Conservation (phyloP, 192 early-diverging fungal species). For the Gaertneriomyces semiglobifer region DNA sequence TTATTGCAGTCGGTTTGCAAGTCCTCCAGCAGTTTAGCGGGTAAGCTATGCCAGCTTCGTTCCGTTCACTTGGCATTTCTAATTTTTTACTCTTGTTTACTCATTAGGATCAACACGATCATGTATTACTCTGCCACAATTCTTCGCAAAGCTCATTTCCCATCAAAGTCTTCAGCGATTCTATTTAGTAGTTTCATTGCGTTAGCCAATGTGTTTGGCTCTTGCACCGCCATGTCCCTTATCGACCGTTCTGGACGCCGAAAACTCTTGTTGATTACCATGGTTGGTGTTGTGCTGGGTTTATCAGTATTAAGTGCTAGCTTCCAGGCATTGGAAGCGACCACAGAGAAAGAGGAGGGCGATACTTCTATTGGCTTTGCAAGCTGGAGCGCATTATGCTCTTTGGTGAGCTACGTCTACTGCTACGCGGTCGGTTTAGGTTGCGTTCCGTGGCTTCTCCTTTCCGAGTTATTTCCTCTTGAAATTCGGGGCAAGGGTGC, state of each 20-base stretch:
- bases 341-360: not conserved
- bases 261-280: slow-evolving; percentile 7
- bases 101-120: slow-evolving; percentile 10
- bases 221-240: slow-evolving; percentile 1
- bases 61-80: too few relatives aligned
- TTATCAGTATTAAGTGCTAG: not conserved
- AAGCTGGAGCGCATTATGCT: slow-evolving; percentile 3
- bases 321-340: not conserved
- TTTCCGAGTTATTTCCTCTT: slow-evolving; percentile 14
- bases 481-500: slow-evolving; percentile 19
- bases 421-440: slow-evolving; percentile 13
- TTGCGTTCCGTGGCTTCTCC: slow-evolving; percentile 16
- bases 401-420: slow-evolving; percentile 10
- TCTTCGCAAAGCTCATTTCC: slow-evolving; percentile 10
- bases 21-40: slow-evolving; percentile 18
- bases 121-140: slow-evolving; percentile 15
- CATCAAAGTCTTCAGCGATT: slow-evolving; percentile 13
- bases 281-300: not conserved
- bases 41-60: not conserved
- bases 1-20: slow-evolving; percentile 9
- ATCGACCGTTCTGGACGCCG: slow-evolving; percentile 7
- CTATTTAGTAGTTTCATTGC: slow-evolving; percentile 9
- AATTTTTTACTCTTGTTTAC: not conserved
- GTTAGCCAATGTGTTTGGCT: slow-evolving; percentile 8
- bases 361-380: not conserved